Conservation (phyloP, 139 green algal genomes). For the Nannochloris sp. region DNA sequence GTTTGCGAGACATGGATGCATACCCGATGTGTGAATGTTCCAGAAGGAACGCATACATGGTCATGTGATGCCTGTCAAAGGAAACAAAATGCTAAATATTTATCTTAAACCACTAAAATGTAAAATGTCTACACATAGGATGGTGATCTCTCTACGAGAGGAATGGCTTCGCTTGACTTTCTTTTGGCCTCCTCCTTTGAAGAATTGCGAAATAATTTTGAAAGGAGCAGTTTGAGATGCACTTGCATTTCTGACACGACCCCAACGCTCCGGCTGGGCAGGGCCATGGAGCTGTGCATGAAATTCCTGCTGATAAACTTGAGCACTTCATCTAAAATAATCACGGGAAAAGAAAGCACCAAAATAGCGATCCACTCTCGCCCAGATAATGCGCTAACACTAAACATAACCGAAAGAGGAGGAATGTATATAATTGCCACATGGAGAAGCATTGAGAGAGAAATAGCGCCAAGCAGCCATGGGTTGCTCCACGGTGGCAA, state of each 20-base stretch:
- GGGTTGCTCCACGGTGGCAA: slow-evolving; percentile 81
- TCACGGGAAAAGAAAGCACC: slow-evolving; percentile 71
- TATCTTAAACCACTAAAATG: not conserved
- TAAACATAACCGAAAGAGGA: slow-evolving; percentile 66
- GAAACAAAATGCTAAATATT: slow-evolving; percentile 4
- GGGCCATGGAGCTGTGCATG: not conserved
- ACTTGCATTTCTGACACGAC: too few species aligned
- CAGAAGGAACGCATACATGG: slow-evolving; percentile 1
- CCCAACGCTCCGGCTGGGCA: too few species aligned
- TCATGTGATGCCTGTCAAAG: slow-evolving; percentile 1
- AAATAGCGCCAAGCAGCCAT: slow-evolving; percentile 82
- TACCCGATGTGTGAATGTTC: slow-evolving; percentile 11
- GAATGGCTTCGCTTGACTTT: not conserved
- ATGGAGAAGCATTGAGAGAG: slow-evolving; percentile 70
- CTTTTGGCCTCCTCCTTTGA: slow-evolving; percentile 1
- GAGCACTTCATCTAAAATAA: slow-evolving; percentile 85
- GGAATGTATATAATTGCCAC: slow-evolving; percentile 83
- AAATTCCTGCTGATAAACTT: slow-evolving; percentile 46
- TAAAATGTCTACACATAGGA: not conserved
- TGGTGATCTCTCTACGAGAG: not conserved
- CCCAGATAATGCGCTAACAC: slow-evolving; percentile 51
- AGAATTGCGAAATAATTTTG: not conserved
- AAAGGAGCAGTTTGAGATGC: not conserved
- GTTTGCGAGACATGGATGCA: slow-evolving; percentile 37
- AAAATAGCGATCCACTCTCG: slow-evolving; percentile 79